Percentiles rank a stretch among this genome's conserved stretches.
phyloP scores from a whole-genome alignment of 495 filamentous ascomycete species.

The Talaromyces nanjingensis region DNA sequence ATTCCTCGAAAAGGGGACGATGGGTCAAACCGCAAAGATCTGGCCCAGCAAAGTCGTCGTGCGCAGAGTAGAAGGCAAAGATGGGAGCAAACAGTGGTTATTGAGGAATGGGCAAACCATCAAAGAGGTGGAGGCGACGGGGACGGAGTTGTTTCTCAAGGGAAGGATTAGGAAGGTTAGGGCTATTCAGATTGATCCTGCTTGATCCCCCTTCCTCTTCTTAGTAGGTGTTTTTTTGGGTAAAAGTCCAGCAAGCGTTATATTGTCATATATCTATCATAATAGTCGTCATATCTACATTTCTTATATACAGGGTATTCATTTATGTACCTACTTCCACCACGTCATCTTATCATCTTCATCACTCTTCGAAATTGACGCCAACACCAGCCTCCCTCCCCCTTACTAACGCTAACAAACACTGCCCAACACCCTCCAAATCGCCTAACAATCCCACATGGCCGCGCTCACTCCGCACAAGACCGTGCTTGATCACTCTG shows the following conservation, averaged over 20 bases:
- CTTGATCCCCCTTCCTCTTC: too few relatives aligned
- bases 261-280: neutral
- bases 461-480: constrained; percentile 72
- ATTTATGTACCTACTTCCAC: neutral
- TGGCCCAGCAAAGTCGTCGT: constrained; percentile 9
- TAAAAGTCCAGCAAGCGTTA: neutral
- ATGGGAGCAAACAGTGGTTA: neutral
- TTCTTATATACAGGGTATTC: constrained; percentile 3
- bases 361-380: neutral
- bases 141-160: constrained; percentile 10
- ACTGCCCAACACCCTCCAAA: constrained; percentile 71
- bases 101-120: constrained; percentile 3
- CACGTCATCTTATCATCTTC: neutral
- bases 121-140: neutral
- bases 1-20: neutral
- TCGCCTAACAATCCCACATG: constrained; percentile 85
- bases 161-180: constrained; percentile 12
- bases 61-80: neutral
- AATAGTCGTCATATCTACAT: neutral
- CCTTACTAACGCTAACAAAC: constrained; percentile 56
- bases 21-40: neutral
- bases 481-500: constrained; percentile 57
- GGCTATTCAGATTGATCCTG: constrained; percentile 10
- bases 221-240: too few relatives aligned
- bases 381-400: constrained; percentile 69